Evolutionary conservation across 192 early-diverging fungal species (phyloP), one percentile per base, ranked within the genome.

Genomic region (Glomus cerebriforme): DNA sequence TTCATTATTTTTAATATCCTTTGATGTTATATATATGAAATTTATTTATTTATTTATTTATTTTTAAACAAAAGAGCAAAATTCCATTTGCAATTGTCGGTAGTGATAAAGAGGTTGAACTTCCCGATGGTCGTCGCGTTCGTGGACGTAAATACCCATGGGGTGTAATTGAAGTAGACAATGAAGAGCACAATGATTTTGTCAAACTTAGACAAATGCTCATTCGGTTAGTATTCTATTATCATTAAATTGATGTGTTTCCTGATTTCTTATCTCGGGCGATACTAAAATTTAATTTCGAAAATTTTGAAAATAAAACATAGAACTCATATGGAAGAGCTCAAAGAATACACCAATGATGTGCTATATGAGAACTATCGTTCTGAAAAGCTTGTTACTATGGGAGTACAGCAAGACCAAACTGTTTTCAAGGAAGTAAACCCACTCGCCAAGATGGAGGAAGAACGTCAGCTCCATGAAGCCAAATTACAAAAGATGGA

Each of bases 401-500:
- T 98, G 89, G 94, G 94, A 74, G 90, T 92, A 77, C 89, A 91
- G 49, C 93, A 96, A 81, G 93, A 94, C 85, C 87, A 88, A 82
- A 88, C 88, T 62, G 92, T 95, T 17, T 93, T 93, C 87, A 88
- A 91, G 65, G 92, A 94, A 86, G 90, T 91, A 81, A 94, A 94
- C 79, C 92, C 92, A 65, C 67, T 87, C 63, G 79, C 81, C 34
- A 92, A 97, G 86, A 86, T 97, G 75, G 97, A 98, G 79, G 95
- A 97, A 84, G 97, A 99, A 88, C 92, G 92, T 63, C 82, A 90
- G 43, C 87, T 94, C 39, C 98, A 99, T 78, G 96, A 99, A 85
- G 91, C 90, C 79, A 98, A 98, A 88, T 89, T 99, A 87, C 89
- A 92, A 63, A 97, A 98, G 89, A 98, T 99, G 98, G 97, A 99